phyloP scores from a whole-genome alignment of 345 rosid species.

The Draba incana region DNA sequence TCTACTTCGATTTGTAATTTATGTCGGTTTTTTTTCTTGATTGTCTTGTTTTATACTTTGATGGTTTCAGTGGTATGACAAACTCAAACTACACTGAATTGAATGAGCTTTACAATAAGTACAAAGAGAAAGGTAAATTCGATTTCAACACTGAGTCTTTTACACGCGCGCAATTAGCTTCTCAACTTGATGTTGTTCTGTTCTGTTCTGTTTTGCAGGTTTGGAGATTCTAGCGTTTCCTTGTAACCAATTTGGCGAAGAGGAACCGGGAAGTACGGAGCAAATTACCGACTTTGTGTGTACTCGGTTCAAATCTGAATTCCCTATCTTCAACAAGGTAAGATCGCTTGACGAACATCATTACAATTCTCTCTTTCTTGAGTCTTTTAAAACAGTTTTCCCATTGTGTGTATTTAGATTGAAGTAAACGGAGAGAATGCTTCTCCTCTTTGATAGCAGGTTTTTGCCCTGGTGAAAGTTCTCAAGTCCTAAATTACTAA shows the following conservation, averaged over 20 bases:
- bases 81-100: constrained; percentile 81
- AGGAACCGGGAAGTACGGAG: constrained; percentile 81
- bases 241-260: constrained; percentile 86
- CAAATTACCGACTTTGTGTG: constrained; percentile 74
- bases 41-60: neutral
- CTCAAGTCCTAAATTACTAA: no score
- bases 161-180: neutral
- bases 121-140: constrained; percentile 69
- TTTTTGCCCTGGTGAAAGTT: no score
- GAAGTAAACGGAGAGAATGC: constrained; percentile 82
- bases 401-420: constrained; percentile 47
- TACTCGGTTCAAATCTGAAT: constrained; percentile 80
- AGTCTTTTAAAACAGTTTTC: no score
- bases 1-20: constrained; percentile 3
- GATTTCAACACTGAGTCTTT: neutral
- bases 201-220: constrained; percentile 46
- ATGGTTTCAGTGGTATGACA: constrained; percentile 73
- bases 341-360: neutral
- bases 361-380: neutral
- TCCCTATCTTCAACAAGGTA: constrained; percentile 83
- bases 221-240: constrained; percentile 88
- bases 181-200: neutral
- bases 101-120: constrained; percentile 71
- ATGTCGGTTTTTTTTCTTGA: neutral
- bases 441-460: constrained; percentile 55